Base-by-base conservation (phyloP, 805 yeast genomes). In the Priceomyces medius region DNA sequence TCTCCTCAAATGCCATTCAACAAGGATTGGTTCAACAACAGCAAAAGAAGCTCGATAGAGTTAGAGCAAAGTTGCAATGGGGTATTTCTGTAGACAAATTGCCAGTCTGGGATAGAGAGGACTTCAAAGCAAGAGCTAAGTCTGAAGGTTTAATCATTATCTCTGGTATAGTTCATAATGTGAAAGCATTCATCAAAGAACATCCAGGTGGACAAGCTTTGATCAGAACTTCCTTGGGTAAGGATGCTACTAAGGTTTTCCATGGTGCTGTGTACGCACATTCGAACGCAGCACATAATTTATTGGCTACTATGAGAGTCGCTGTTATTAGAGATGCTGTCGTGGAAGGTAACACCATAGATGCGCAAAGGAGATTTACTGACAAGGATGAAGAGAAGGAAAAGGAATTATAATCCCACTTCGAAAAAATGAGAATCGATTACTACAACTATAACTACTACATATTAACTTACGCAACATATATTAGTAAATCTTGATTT, bases 151-250 rank as follows among this genome's bases (percentile, higher is more conserved):
- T 84, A 42, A 79, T 85, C 35, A 77, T 86, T 50, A 80, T 86
- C 47, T 76, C 83, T 35, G 93, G 93, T 54, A 85, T 86, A 44
- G 87, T 85, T 35, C 93, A 86, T 63, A 84, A 85, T 55, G 86
- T 84, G 49, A 66, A 83, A 45, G 64, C 68, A 12, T 85, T 84
- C 61, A 74, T 84, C 50, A 73, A 77, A 44, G 87, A 83, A 56
- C 95, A 86, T 59, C 95, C 95, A 49, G 95, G 95, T 75, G 95
- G 95, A 51, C 80, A 77, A 58, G 81, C 88, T 35, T 67, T 86
- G 47, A 64, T 86, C 37, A 74, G 77, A 52, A 81, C 89, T 24
- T 81, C 90, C 2, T 66, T 77, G 46, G 90, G 91, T 54, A 85
- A 84, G 61, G 93, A 86, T 61, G 91, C 91, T 20, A 83, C 91